phyloP scores from a whole-genome alignment of 495 filamentous ascomycete genomes.

The Xylaria sp. region DNA sequence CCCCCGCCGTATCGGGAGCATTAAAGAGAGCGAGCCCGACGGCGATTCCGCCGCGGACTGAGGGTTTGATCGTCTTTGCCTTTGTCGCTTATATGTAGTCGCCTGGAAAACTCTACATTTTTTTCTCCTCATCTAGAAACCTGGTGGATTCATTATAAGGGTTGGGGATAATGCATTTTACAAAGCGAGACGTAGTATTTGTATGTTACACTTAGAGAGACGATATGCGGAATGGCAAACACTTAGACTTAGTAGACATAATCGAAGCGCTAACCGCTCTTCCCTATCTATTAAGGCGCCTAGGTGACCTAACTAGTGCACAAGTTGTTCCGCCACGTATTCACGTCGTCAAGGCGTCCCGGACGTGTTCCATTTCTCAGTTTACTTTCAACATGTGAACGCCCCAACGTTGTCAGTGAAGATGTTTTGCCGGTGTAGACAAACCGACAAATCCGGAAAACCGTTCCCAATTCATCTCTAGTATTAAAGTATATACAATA shows the following conservation, averaged over 20 bases:
- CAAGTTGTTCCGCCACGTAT: neutral
- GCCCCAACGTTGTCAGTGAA: neutral
- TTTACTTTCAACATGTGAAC: neutral
- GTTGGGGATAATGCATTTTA: neutral
- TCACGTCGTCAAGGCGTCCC: neutral
- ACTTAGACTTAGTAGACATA: slow-evolving; percentile 8
- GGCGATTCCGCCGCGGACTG: neutral
- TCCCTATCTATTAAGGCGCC: neutral
- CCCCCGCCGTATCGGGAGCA: slow-evolving; percentile 38
- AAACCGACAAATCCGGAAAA: neutral
- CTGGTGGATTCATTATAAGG: neutral
- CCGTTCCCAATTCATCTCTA: neutral
- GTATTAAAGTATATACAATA: neutral
- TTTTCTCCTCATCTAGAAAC: no score
- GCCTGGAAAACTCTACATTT: neutral
- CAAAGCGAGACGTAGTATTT: neutral
- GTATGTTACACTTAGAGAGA: slow-evolving; percentile 21
- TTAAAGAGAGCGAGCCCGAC: slow-evolving; percentile 8
- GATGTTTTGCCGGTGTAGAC: neutral
- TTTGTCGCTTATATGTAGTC: neutral
- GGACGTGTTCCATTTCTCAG: neutral
- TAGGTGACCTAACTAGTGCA: neutral
- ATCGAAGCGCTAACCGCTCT: slow-evolving; percentile 1
- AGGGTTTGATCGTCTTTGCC: neutral
- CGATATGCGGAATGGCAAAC: neutral